These are phyloP conservation scores for Globisporangium splendens DNA, from an alignment of 352 stramenopile genomes.

Conservation along the genomic window DNA sequence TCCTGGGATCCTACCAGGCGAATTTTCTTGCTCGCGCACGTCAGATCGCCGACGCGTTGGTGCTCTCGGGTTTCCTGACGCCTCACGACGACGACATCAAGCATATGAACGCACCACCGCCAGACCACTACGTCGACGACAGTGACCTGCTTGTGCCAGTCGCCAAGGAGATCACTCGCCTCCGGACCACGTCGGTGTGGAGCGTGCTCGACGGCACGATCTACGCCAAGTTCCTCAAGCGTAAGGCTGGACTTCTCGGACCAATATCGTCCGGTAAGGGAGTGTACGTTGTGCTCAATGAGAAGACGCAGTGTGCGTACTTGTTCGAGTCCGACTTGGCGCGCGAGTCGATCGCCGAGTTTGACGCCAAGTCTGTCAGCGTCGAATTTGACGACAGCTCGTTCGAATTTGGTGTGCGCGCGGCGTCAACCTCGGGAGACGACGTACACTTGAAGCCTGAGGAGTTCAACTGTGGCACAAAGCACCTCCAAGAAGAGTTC, in stretches of 20 bases:
- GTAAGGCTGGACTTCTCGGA: neutral
- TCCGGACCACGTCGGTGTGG: constrained; percentile 2
- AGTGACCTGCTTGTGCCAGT: no score
- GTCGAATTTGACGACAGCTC: neutral
- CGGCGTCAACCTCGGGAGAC: neutral
- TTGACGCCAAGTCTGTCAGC: neutral
- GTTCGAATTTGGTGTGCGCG: constrained; percentile 5
- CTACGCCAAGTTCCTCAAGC: constrained; percentile 6
- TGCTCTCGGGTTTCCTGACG: no score
- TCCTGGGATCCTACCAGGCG: no score
- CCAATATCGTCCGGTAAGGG: constrained; percentile 1
- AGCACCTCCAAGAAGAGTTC: constrained; percentile 1
- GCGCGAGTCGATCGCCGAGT: neutral
- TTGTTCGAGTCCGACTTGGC: constrained; percentile 8
- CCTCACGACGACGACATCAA: no score
- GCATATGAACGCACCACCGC: no score
- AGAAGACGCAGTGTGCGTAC: neutral
- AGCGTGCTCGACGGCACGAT: constrained; percentile 4
- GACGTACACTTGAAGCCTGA: constrained; percentile 1
- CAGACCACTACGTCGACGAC: no score
- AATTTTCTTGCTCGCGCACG: no score
- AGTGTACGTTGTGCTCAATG: constrained; percentile 7
- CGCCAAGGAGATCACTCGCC: no score
- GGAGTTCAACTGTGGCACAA: neutral
- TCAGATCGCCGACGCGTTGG: no score